Conservation (phyloP, 176 grass and related monocot genomes). For the Olyra latifolia region DNA sequence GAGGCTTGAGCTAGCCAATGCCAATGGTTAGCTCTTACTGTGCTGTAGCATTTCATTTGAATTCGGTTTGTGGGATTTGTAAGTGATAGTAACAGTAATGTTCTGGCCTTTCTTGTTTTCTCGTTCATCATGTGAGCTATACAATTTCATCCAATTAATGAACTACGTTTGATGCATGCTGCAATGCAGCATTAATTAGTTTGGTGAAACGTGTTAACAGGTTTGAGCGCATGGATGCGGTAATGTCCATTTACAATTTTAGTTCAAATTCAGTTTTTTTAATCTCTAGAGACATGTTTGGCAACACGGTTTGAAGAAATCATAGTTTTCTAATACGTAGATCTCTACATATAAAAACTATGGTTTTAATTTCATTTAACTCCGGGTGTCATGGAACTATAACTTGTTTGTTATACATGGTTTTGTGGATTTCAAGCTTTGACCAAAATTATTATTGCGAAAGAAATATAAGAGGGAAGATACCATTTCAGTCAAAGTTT, state of each 20-base stretch:
- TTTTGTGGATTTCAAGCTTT: too few species aligned
- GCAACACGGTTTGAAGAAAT: too few species aligned
- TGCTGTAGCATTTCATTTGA: background rate
- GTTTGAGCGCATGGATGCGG: background rate
- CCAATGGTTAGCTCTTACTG: background rate
- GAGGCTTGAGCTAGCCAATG: background rate
- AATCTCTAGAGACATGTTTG: too few species aligned
- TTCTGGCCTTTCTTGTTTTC: background rate
- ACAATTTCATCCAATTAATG: background rate
- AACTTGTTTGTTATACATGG: too few species aligned
- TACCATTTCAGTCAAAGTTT: too few species aligned
- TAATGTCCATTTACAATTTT: background rate
- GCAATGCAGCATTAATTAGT: background rate
- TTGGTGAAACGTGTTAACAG: too few species aligned
- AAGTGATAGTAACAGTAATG: background rate
- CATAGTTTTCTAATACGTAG: too few species aligned
- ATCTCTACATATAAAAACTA: too few species aligned
- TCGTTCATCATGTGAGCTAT: background rate
- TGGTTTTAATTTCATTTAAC: too few species aligned
- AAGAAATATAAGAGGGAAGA: too few species aligned
- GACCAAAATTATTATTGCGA: too few species aligned
- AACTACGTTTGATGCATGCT: background rate
- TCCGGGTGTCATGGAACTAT: too few species aligned
- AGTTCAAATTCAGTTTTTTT: background rate
- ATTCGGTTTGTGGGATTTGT: background rate